Base-by-base conservation (phyloP, 371 early-diverging fungal genomes). In the Sanchytrium tribonematis region DNA sequence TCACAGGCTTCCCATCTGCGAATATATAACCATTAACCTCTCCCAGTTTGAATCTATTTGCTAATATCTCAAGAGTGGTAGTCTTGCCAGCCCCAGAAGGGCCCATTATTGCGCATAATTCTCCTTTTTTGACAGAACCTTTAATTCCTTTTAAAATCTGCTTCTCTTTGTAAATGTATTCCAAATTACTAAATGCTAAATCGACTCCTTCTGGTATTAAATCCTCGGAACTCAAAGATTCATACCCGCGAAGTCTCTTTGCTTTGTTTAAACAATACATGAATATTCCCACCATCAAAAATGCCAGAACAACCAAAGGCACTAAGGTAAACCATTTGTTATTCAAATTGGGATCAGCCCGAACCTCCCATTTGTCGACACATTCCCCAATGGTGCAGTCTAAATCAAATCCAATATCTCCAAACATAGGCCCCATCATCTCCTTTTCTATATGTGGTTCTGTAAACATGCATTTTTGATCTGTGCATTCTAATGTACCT, bases 61-160 rank as follows among this genome's bases (percentile, higher is more conserved):
- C 88, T 1, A 98, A 71, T 66, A 95, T 89, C 73, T 96, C 95
- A 48, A 93, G 74, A 67, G 86, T 81, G 12, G 86, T 87, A 17
- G 87, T 85, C 74, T 91, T 92, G 69, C 89, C 86, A 0, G 82
- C 82, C 71, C 81, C 81, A 66, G 74, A 75, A 2, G 80, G 77
- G n/a, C 82, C 90, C 83, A 90, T 82, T 67, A 90, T 83, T 1
- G 89, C 91, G 71, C 84, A 75, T n/a, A 91, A 78, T 71, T 89
- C 81, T 5, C 95, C 95, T 0, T 92, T 85, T 1, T 79, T 71
- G 1, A 86, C 90, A 16, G 82, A 70, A 1, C 92, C 92, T 0
- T 78, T 78, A 0, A 88, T 80, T 12, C 80, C 79, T 0, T 80
- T 73, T 0, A 94, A 76, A 0, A 94, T 75, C 16, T 72, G 69